Base-by-base conservation (phyloP, 2,329 filamentous ascomycete species). In the Elsinoe batatas region DNA sequence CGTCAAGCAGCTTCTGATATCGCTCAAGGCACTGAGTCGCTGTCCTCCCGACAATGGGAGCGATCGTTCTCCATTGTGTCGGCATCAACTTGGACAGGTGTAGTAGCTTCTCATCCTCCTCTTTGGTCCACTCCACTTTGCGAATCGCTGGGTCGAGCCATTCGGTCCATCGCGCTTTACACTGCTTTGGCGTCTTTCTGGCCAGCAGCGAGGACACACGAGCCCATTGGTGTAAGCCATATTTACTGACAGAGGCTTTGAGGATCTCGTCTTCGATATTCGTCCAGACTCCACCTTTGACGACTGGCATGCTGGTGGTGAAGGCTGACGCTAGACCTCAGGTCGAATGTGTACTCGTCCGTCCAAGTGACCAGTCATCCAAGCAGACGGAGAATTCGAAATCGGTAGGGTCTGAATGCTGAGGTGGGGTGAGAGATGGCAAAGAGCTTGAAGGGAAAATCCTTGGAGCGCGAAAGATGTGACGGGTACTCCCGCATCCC, bases 41-140 rank as follows among this genome's bases (percentile, higher is more conserved):
- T 43, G 93, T 97, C 66, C 93, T 83, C 62, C 93, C 93, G 64
- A 98, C 91, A 63, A 97, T 91, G 56, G 93, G 91, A 57, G 93
- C 91, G 67, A 98, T 97, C 47, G 93, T 97, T 66, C 93, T 86
- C 93, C 93, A 98, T 80, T 98, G 93, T 26, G 91, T 97, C 57
- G 93, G 93, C 85, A 98, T 95, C 74, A 98, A 79, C 79, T 97
- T 98, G 59, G 93, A 93, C 66, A 98, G 79, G 67, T 97, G 93
- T 65, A 98, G 74, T 58, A 98, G 79, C 75, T 95, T 96, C 77
- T 98, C 93, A 70, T 98, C 93, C 71, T 98, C 93, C 72, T 98
- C 93, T 67, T 93, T 88, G 69, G 89, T 95, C 91, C 93, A 98
- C 75, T 98, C 93, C 64, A 95, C 93, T 78, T 98, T 98, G 67